Evolutionary conservation across 768 basidiomycete species (phyloP), one percentile per base, ranked within the genome.

Genomic region (Boletales sp.): DNA sequence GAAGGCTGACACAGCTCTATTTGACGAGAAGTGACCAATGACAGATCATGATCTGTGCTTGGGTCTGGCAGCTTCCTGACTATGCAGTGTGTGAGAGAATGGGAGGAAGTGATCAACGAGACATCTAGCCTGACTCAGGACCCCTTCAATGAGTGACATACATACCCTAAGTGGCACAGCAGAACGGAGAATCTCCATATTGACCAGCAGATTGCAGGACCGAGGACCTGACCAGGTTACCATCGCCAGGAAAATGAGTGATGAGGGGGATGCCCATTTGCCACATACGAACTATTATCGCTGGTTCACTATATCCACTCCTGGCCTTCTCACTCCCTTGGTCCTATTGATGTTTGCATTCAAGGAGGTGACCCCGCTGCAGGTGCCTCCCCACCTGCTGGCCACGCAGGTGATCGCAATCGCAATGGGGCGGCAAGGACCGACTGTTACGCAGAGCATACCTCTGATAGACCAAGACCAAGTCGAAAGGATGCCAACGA

Each of bases 261-360:
- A 53, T 24, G 45, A 43, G 43, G 45, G 21, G 43, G 45, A 45
- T 48, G 38, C 43, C 40, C 54, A 53, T 42, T 46, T 48, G 29
- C 37, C 50, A 30, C 52, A 52, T 0, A 50, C 56, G 40, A 56
- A 40, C 30, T 65, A 68, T 32, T 61, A 55, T 38, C 51, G 47
- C 48, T 50, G 51, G 30, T 56, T 59, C 50, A 45, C 41, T 13
- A 42, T 40, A n/a, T n/a, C n/a, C n/a, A n/a, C n/a, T n/a, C n/a
- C n/a, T n/a, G n/a, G n/a, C n/a, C n/a, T n/a, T n/a, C 60, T 65
- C 5, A 69, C 71, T 14, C 72, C 77, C 15, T 76, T 80, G 21
- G 76, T 82, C 47, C 75, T 78, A 43, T 56, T 84, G 51, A 75
- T 72, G 10, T 82, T 78, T 54, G 80, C 75, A 3, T 57, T 83